These are phyloP conservation scores for Pyrenophora seminiperda DNA, from an alignment of 2,329 filamentous ascomycete genomes.

Conservation along the genomic window DNA sequence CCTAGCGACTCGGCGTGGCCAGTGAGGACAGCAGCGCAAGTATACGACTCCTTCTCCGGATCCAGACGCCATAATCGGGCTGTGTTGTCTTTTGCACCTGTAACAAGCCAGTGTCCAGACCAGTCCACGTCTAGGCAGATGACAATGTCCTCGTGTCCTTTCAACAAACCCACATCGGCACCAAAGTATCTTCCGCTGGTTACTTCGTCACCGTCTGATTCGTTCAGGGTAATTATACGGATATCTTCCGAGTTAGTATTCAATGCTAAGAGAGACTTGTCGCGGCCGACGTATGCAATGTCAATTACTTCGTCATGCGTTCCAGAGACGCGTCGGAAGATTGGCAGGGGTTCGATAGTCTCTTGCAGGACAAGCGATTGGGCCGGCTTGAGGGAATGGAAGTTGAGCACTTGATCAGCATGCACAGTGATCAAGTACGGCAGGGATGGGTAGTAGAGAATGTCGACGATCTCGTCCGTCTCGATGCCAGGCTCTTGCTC, in stretches of 20 bases:
- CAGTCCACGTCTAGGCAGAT: slow-evolving; percentile 94
- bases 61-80: slow-evolving; percentile 90
- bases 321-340: slow-evolving; percentile 82
- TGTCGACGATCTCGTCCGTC: slow-evolving; percentile 71
- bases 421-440: slow-evolving; percentile 81
- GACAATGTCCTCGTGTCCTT: slow-evolving; percentile 93
- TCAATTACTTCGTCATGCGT: slow-evolving; percentile 99
- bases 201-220: slow-evolving; percentile 31
- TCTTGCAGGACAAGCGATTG: slow-evolving; percentile 46
- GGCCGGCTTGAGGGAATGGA: slow-evolving; percentile 66
- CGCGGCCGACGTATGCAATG: slow-evolving; percentile 79
- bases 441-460: slow-evolving; percentile 68
- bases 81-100: slow-evolving; percentile 95
- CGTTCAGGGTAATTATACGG: slow-evolving; percentile 75
- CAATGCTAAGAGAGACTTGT: slow-evolving; percentile 81
- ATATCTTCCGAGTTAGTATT: slow-evolving; percentile 96
- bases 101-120: slow-evolving; percentile 96
- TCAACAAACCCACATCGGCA: slow-evolving; percentile 82
- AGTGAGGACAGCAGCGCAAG: slow-evolving; percentile 80
- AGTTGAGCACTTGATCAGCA: slow-evolving; percentile 82
- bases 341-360: slow-evolving; percentile 61
- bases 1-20: slow-evolving; percentile 94
- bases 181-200: slow-evolving; percentile 72
- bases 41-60: slow-evolving; percentile 72
- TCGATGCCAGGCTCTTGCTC: slow-evolving; percentile 68